Conservation (phyloP, 148 eudicot species). For the Fagopyrum esculentum region DNA sequence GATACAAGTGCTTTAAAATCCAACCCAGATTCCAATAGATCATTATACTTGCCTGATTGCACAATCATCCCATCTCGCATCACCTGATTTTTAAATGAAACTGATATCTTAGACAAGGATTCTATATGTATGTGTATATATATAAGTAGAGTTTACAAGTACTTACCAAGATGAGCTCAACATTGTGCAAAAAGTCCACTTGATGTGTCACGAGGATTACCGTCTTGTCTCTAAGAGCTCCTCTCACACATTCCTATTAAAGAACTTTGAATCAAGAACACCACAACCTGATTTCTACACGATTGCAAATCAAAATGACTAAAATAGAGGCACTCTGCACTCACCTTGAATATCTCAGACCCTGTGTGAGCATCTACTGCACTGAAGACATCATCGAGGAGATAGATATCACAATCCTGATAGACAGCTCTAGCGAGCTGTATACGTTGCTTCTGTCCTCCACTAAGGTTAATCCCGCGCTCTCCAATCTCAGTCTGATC, state of each 20-base stretch:
- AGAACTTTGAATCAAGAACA: not conserved
- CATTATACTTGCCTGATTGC: conserved; percentile 72
- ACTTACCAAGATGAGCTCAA: conserved; percentile 73
- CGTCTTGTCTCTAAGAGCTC: conserved; percentile 73
- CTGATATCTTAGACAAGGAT: not conserved
- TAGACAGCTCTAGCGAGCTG: conserved; percentile 96
- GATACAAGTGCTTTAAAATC: conserved; percentile 71
- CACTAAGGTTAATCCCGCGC: conserved; percentile 94
- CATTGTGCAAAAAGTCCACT: conserved; percentile 94
- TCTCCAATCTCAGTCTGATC: conserved; percentile 99
- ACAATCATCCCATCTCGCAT: conserved; percentile 90
- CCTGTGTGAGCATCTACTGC: conserved; percentile 99
- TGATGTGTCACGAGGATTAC: conserved; percentile 92
- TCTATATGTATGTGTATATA: no score
- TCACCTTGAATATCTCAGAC: conserved; percentile 83
- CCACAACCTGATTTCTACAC: not conserved
- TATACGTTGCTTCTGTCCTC: conserved; percentile 93
- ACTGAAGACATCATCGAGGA: conserved; percentile 94
- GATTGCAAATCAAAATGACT: not conserved
- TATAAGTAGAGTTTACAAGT: not conserved
- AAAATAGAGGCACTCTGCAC: not conserved
- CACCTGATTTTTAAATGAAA: conserved; percentile 36
- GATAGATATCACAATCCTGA: conserved; percentile 89
- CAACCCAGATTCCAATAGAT: conserved; percentile 45
- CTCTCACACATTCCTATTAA: conserved; percentile 84